Percentiles rank a stretch among this genome's conserved stretches.
Evolutionary conservation across 768 basidiomycete genomes (phyloP).

Genomic region (Boletus vinaceobasis): DNA sequence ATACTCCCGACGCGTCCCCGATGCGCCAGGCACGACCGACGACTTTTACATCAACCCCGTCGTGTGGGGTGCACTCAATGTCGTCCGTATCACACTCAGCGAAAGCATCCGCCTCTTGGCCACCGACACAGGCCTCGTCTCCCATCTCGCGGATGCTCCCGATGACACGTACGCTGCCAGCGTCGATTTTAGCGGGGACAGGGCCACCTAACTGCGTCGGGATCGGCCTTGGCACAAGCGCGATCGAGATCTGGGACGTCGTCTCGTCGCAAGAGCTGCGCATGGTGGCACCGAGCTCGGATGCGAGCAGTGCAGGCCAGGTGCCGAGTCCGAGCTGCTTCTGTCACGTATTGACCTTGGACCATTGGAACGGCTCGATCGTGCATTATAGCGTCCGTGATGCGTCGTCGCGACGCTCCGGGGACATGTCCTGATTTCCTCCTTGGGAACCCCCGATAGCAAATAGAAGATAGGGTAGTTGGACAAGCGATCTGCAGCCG

Average conservation of each 20-base stretch:
- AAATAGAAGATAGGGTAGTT: constrained; percentile 17
- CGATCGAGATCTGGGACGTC: constrained; percentile 94
- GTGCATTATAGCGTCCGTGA: constrained; percentile 88
- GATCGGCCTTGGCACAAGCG: constrained; percentile 74
- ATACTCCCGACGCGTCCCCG: constrained; percentile 75
- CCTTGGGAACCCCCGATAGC: constrained; percentile 28
- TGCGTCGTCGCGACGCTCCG: constrained; percentile 89
- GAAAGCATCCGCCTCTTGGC: constrained; percentile 91
- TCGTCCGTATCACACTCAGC: constrained; percentile 86
- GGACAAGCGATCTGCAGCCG: constrained; percentile 24
- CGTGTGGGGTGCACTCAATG: constrained; percentile 83
- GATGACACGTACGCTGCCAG: constrained; percentile 74
- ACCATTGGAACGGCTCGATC: constrained; percentile 92
- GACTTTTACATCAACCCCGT: constrained; percentile 97
- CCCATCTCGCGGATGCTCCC: constrained; percentile 69
- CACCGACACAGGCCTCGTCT: constrained; percentile 85
- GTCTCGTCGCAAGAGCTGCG: constrained; percentile 74
- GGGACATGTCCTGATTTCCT: constrained; percentile 65
- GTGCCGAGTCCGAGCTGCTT: constrained; percentile 86
- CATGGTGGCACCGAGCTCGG: constrained; percentile 65
- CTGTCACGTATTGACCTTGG: constrained; percentile 79
- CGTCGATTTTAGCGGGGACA: constrained; percentile 77
- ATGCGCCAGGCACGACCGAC: constrained; percentile 89
- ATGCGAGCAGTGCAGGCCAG: constrained; percentile 44
- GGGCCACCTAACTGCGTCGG: constrained; percentile 81